Conservation (phyloP, 1,139 yeast species). For the Geotrichum cucujoidarum region DNA sequence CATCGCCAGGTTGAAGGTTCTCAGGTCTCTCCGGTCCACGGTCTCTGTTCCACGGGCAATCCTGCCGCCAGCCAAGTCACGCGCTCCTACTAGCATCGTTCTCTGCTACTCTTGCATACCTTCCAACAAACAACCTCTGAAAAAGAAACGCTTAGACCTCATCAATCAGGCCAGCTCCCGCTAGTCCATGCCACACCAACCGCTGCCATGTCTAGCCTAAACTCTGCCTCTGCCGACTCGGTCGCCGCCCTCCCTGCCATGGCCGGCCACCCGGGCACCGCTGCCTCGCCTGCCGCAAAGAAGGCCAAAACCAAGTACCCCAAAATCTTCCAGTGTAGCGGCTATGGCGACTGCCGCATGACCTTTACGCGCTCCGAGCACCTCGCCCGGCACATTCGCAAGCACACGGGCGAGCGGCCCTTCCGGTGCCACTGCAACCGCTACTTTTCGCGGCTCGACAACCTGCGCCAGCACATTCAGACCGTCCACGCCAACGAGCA, state of each 20-base stretch:
- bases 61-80: no score
- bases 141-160: no score
- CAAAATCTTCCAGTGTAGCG: conserved; percentile 73
- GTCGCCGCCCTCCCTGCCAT: neutral
- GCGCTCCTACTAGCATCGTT: neutral
- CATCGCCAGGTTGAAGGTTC: no score
- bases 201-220: conserved; percentile 4
- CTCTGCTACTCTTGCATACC: neutral
- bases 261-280: neutral
- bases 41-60: no score
- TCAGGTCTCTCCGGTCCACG: no score
- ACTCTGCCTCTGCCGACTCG: neutral
- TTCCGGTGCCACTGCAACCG: conserved; percentile 84
- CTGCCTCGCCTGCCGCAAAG: conserved; percentile 15
- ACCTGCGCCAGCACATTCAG: conserved; percentile 85
- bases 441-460: conserved; percentile 78
- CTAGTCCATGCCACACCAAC: no score
- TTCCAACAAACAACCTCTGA: no score
- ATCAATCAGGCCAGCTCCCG: no score
- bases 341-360: conserved; percentile 84
- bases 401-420: conserved; percentile 94
- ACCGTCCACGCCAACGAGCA: conserved; percentile 87
- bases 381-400: conserved; percentile 84
- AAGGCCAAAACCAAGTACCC: conserved; percentile 36
- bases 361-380: conserved; percentile 86